These are phyloP conservation scores for Scedosporium minutisporum DNA, from an alignment of 2,329 filamentous ascomycete genomes.

Conservation along the genomic window DNA sequence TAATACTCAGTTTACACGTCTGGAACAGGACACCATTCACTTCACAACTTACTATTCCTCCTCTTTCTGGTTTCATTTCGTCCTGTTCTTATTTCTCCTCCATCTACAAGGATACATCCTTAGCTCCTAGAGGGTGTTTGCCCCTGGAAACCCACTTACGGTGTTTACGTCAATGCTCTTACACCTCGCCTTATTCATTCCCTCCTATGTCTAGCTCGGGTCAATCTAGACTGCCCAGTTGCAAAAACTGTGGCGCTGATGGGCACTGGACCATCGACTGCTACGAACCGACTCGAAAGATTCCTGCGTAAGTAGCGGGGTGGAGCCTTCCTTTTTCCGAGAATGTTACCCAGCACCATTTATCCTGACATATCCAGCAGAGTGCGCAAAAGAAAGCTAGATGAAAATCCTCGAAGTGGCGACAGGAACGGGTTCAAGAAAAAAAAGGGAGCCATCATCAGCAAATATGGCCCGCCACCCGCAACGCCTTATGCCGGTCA, in stretches of 20 bases:
- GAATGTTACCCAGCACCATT: conserved; percentile 5
- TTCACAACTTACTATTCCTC: not conserved
- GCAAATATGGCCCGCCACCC: conserved; percentile 22
- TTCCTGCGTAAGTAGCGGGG: conserved; percentile 37
- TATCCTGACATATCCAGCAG: conserved; percentile 25
- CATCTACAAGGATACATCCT: too few species aligned
- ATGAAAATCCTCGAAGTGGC: not conserved
- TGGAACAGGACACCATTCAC: not conserved
- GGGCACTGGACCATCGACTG: conserved; percentile 46
- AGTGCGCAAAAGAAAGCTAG: not conserved
- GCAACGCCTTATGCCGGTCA: conserved; percentile 9
- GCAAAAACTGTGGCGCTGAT: conserved; percentile 43
- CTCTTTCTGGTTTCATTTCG: not conserved
- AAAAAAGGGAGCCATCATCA: conserved; percentile 22
- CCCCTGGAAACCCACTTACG: not conserved
- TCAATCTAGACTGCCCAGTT: conserved; percentile 25
- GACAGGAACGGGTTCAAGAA: not conserved
- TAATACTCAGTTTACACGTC: too few species aligned
- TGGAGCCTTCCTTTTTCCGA: conserved; percentile 1
- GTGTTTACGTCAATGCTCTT: not conserved
- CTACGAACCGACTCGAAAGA: conserved; percentile 36
- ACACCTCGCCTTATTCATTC: not conserved
- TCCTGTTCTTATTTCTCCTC: too few species aligned
- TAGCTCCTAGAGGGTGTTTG: too few species aligned
- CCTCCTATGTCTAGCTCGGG: not conserved